Evolutionary conservation across 2,329 filamentous ascomycete genomes (phyloP).

Genomic region (Apiospora malaysiana): DNA sequence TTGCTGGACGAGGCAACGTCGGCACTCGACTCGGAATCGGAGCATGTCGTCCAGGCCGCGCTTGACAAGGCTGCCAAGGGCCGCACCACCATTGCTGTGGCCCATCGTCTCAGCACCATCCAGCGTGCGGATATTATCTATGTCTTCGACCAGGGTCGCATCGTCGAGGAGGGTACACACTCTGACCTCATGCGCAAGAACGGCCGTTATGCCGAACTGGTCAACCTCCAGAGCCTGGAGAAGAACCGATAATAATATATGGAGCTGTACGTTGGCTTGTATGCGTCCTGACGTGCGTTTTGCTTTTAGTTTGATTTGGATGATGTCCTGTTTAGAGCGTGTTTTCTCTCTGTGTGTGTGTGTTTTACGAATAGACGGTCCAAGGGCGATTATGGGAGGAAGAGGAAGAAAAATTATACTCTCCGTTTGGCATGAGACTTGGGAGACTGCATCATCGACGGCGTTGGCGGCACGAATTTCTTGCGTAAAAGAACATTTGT

Average conservation of each 20-base stretch:
- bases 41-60: slow-evolving; percentile 81
- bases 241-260: slow-evolving; percentile 49
- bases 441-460: slow-evolving; percentile 11
- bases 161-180: slow-evolving; percentile 87
- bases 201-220: slow-evolving; percentile 78
- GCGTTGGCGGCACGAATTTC: not conserved
- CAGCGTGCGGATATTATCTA: slow-evolving; percentile 95
- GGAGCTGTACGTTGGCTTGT: not conserved
- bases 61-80: slow-evolving; percentile 83
- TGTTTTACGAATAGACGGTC: not conserved
- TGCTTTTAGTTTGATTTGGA: not conserved
- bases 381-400: not conserved
- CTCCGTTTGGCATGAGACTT: not conserved
- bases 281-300: not conserved
- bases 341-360: not conserved
- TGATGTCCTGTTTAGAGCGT: not conserved
- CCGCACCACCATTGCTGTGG: slow-evolving; percentile 91
- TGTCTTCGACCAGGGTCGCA: slow-evolving; percentile 88
- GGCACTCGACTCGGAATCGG: slow-evolving; percentile 76
- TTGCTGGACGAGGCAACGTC: slow-evolving; percentile 83
- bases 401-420: not conserved
- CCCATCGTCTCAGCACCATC: slow-evolving; percentile 89
- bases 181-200: slow-evolving; percentile 71
- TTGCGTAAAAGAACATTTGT: not conserved
- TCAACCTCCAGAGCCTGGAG: slow-evolving; percentile 79